Conservation (phyloP, 495 filamentous ascomycete species). For the Aspergillus nidulans region DNA sequence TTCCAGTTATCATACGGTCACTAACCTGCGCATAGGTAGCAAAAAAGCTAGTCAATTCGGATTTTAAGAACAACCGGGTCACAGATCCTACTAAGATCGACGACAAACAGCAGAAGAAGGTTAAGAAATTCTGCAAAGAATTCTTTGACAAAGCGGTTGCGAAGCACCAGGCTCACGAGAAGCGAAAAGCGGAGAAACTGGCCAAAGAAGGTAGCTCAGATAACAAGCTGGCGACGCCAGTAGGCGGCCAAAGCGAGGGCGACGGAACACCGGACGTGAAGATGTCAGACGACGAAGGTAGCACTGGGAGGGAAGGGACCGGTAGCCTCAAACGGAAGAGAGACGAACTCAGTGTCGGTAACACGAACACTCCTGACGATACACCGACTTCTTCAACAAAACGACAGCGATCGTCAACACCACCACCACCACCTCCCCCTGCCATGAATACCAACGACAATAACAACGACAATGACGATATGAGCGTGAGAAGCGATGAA, state of each 20-base stretch:
- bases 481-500: conserved; percentile 15
- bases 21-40: conserved; percentile 43
- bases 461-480: conserved; percentile 20
- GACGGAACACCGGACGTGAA: conserved; percentile 35
- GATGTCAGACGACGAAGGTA: conserved; percentile 55
- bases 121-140: conserved; percentile 74
- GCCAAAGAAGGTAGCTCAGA: conserved; percentile 22
- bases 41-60: conserved; percentile 82
- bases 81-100: conserved; percentile 75
- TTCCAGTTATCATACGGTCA: neutral
- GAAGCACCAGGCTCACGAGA: conserved; percentile 68
- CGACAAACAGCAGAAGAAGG: conserved; percentile 72
- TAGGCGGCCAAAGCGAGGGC: conserved; percentile 21
- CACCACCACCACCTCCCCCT: conserved; percentile 25
- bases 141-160: conserved; percentile 80
- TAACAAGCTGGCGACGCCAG: conserved; percentile 21
- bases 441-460: conserved; percentile 27
- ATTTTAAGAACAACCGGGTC: conserved; percentile 83
- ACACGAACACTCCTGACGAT: conserved; percentile 21
- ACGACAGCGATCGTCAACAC: conserved; percentile 37
- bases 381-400: conserved; percentile 29
- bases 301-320: conserved; percentile 8
- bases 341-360: conserved; percentile 32
- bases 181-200: conserved; percentile 53
- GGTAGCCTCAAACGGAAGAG: conserved; percentile 58